These are phyloP conservation scores for Penicillium sp. DNA, from an alignment of 2,329 filamentous ascomycete genomes.

Conservation along the genomic window DNA sequence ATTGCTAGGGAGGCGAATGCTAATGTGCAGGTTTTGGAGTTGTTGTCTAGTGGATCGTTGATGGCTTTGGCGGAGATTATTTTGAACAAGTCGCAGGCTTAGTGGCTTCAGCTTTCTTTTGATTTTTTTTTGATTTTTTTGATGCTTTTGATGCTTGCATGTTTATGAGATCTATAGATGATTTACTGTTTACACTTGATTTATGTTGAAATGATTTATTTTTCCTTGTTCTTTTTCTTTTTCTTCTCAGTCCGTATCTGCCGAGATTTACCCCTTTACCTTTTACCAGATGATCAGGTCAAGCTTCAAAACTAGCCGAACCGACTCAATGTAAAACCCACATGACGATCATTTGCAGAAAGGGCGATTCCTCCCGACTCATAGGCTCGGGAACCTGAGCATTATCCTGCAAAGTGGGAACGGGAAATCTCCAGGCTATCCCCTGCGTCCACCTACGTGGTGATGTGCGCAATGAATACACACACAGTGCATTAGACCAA, in stretches of 20 bases:
- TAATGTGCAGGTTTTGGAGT: slow-evolving; percentile 32
- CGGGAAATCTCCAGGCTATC: background rate
- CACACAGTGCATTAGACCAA: background rate
- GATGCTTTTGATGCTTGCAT: background rate
- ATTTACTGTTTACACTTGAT: background rate
- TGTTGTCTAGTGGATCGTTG: slow-evolving; percentile 27
- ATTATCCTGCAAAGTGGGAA: background rate
- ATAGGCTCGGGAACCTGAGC: background rate
- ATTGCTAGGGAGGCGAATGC: slow-evolving; percentile 30
- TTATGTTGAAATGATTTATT: background rate
- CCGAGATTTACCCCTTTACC: background rate
- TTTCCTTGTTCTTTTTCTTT: background rate
- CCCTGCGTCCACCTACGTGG: background rate
- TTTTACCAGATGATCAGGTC: background rate
- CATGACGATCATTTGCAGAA: background rate
- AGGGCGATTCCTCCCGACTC: background rate
- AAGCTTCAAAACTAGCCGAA: background rate
- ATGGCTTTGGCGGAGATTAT: slow-evolving; percentile 26
- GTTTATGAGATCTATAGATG: background rate
- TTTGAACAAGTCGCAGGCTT: slow-evolving; percentile 24
- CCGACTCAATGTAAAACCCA: background rate
- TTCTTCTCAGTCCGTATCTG: background rate
- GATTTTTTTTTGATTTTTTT: background rate
- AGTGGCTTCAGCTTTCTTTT: background rate
- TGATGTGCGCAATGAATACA: background rate